These are phyloP conservation scores for Nectriaceae sp. DNA, from an alignment of 2,329 filamentous ascomycete genomes.

Conservation along the genomic window DNA sequence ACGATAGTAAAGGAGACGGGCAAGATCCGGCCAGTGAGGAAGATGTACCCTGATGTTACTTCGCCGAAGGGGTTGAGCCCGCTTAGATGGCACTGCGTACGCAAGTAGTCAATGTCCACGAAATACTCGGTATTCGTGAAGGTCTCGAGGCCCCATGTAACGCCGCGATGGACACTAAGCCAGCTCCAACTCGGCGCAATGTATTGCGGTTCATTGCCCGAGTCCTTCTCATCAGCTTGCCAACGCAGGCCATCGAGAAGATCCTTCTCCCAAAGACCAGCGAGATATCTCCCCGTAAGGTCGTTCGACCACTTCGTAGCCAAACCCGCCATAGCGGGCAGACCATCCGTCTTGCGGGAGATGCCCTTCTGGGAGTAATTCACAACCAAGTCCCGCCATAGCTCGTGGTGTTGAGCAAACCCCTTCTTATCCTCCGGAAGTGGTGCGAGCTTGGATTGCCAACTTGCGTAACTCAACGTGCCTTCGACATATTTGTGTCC, in stretches of 20 bases:
- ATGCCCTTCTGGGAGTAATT: slow-evolving; percentile 25
- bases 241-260: slow-evolving; percentile 20
- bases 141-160: slow-evolving; percentile 19
- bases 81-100: slow-evolving; percentile 10
- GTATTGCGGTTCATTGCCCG: slow-evolving; percentile 1
- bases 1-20: slow-evolving; percentile 2
- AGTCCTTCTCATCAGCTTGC: slow-evolving; percentile 16
- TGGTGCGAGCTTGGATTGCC: neutral
- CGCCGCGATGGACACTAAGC: slow-evolving; percentile 23
- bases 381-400: slow-evolving; percentile 25
- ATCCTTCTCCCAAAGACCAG: slow-evolving; percentile 26
- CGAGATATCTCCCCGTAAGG: slow-evolving; percentile 23
- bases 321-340: slow-evolving; percentile 27
- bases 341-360: slow-evolving; percentile 20
- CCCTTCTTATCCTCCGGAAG: slow-evolving; percentile 1
- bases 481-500: slow-evolving; percentile 20
- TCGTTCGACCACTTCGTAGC: slow-evolving; percentile 19
- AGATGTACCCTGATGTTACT: slow-evolving; percentile 20
- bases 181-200: slow-evolving; percentile 29
- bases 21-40: slow-evolving; percentile 19
- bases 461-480: slow-evolving; percentile 3
- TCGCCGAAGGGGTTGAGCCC: slow-evolving; percentile 18
- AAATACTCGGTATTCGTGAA: slow-evolving; percentile 15
- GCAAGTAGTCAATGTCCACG: slow-evolving; percentile 9
- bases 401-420: slow-evolving; percentile 16